phyloP scores from a whole-genome alignment of 345 rosid species.

The Triadica sebifera region DNA sequence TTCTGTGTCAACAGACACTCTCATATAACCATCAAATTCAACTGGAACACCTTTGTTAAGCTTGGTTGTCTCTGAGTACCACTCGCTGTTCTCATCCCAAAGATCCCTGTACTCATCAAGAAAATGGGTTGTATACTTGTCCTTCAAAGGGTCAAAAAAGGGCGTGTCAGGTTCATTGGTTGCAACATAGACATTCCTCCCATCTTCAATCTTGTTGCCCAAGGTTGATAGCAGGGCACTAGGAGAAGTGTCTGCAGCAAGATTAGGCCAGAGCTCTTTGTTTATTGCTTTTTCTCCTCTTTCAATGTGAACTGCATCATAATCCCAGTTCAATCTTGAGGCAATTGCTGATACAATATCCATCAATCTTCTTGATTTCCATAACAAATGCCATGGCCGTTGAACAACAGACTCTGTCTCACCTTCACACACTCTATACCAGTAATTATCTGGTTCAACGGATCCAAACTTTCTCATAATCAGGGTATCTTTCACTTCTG shows the following conservation, averaged over 20 bases:
- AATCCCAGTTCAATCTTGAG: constrained; percentile 84
- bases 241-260: constrained; percentile 67
- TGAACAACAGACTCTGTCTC: constrained; percentile 71
- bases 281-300: constrained; percentile 86
- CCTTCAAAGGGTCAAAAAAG: constrained; percentile 71
- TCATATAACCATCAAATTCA: constrained; percentile 93
- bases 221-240: constrained; percentile 59
- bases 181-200: constrained; percentile 73
- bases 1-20: constrained; percentile 80
- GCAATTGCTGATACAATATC: constrained; percentile 75
- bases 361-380: constrained; percentile 93
- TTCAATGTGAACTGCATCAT: constrained; percentile 76
- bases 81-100: constrained; percentile 84
- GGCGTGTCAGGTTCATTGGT: constrained; percentile 73
- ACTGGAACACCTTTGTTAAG: constrained; percentile 81
- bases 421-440: constrained; percentile 95
- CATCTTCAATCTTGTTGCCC: constrained; percentile 69
- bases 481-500: constrained; percentile 57
- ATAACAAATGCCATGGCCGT: constrained; percentile 84
- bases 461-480: constrained; percentile 90
- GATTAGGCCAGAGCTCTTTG: constrained; percentile 91
- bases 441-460: constrained; percentile 88
- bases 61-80: constrained; percentile 80
- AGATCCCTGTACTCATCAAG: constrained; percentile 79
- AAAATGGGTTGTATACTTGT: constrained; percentile 78